These are phyloP conservation scores for Ochromonas danica DNA, from an alignment of 108 stramenopile genomes.

Conservation along the genomic window DNA sequence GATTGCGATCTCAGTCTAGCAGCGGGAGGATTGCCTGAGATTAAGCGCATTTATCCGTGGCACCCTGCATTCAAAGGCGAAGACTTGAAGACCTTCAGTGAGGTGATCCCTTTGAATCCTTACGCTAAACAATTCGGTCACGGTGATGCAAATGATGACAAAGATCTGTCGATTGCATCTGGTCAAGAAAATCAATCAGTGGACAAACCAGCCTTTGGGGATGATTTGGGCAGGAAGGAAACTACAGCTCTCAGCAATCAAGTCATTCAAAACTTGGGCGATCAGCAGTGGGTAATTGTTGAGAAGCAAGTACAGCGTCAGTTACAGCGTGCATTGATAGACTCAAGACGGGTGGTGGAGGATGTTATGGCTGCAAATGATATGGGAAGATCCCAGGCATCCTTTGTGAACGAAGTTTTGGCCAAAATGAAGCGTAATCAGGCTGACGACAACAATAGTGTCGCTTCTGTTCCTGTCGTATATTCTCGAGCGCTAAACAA, in stretches of 20 bases:
- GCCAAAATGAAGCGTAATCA: no score
- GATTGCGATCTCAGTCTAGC: background rate
- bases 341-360: background rate
- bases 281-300: background rate
- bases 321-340: background rate
- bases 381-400: no score
- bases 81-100: background rate
- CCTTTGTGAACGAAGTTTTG: no score
- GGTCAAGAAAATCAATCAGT: background rate
- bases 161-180: background rate
- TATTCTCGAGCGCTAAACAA: no score
- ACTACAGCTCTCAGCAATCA: background rate
- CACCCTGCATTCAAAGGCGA: constrained; percentile 2
- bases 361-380: no score
- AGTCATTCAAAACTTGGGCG: background rate
- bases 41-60: constrained; percentile 28
- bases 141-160: background rate
- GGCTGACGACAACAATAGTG: no score
- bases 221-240: background rate
- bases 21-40: background rate
- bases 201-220: background rate
- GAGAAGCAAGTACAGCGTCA: background rate
- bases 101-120: background rate
- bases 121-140: no score
- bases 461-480: no score